Conservation (phyloP, 306 rosid genomes). For the Cicer pinnatifidum region DNA sequence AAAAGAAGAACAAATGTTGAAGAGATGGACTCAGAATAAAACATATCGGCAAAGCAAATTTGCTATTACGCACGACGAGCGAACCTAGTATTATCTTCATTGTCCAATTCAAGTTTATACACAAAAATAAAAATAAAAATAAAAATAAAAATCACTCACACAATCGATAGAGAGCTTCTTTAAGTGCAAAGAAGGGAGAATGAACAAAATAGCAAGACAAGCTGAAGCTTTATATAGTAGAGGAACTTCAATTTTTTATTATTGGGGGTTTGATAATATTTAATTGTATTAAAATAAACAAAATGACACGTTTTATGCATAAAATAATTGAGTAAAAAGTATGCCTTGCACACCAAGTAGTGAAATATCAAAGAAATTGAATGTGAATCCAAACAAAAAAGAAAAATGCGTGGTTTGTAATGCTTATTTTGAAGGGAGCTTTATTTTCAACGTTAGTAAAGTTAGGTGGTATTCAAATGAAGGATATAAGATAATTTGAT, state of each 20-base stretch:
- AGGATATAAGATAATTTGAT: too few species aligned
- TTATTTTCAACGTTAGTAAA: too few species aligned
- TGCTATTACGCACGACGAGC: constrained; percentile 51
- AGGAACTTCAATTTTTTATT: neutral
- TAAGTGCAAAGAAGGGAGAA: neutral
- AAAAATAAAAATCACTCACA: too few species aligned
- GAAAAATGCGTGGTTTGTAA: neutral
- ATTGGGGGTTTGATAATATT: neutral
- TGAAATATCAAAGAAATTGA: constrained; percentile 1
- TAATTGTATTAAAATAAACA: neutral
- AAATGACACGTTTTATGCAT: neutral
- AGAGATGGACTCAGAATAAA: constrained; percentile 40
- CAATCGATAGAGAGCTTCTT: neutral
- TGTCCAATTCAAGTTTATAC: constrained; percentile 10
- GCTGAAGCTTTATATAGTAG: constrained; percentile 38
- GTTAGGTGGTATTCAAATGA: too few species aligned
- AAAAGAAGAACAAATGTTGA: neutral
- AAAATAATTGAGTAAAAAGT: neutral
- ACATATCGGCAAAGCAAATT: constrained; percentile 36
- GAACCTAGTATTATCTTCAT: constrained; percentile 40
- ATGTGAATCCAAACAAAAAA: neutral
- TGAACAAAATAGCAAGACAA: constrained; percentile 12
- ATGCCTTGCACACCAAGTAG: constrained; percentile 43
- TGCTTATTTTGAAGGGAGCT: too few species aligned
- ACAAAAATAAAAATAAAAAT: too few species aligned